A percentile compares a stretch with the other conserved stretches of the same genome.
Conservation (phyloP, 441 rosid genomes). For the Dalechampia spathulata region DNA sequence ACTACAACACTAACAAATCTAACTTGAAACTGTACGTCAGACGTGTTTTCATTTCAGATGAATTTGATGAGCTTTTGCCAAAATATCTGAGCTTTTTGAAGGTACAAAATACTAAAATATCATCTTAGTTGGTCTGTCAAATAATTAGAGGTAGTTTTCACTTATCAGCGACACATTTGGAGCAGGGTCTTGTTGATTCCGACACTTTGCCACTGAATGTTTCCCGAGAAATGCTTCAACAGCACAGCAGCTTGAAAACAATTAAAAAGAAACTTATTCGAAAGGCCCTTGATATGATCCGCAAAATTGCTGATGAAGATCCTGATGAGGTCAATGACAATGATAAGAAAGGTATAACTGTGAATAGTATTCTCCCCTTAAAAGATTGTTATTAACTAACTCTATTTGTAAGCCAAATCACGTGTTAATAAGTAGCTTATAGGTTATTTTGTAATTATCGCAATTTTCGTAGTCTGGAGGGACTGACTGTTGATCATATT, state of each 20-base stretch:
- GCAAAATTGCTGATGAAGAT: conserved; percentile 86
- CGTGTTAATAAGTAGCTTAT: too few relatives aligned
- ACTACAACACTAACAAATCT: conserved; percentile 71
- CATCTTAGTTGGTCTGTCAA: background rate
- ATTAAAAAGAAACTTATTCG: conserved; percentile 93
- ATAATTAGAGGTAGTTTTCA: background rate
- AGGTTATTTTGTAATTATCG: too few relatives aligned
- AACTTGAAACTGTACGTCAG: conserved; percentile 89
- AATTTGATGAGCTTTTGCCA: conserved; percentile 89
- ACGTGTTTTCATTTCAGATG: conserved; percentile 91
- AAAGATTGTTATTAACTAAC: background rate
- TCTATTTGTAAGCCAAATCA: background rate
- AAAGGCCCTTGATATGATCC: conserved; percentile 95
- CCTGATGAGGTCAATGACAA: conserved; percentile 68
- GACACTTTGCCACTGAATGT: conserved; percentile 89
- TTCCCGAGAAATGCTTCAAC: conserved; percentile 95
- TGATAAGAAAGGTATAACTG: conserved; percentile 56
- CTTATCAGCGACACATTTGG: conserved; percentile 9
- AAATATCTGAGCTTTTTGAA: conserved; percentile 83
- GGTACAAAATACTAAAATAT: conserved; percentile 26
- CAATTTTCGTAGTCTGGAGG: too few relatives aligned
- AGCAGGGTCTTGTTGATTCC: conserved; percentile 96
- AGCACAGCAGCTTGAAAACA: conserved; percentile 86
- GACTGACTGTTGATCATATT: too few relatives aligned
- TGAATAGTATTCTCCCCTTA: background rate